Evolutionary conservation across 495 filamentous ascomycete species (phyloP).

Genomic region (Tuber calosporum): DNA sequence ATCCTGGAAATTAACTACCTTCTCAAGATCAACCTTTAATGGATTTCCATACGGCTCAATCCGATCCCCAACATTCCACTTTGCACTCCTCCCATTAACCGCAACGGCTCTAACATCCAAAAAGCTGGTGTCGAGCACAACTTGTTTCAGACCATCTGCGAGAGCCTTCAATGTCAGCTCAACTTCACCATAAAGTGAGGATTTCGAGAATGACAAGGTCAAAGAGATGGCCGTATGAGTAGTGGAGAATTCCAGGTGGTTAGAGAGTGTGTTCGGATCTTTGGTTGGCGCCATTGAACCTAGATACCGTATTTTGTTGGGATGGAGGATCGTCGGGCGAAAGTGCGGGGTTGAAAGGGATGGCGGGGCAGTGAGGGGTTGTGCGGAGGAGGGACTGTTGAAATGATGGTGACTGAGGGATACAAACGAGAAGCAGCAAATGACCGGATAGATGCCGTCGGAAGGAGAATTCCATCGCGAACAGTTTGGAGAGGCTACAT

Average conservation of each 20-base stretch:
- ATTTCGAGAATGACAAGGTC: constrained; percentile 70
- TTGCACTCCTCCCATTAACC: constrained; percentile 52
- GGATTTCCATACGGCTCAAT: constrained; percentile 72
- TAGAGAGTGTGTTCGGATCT: constrained; percentile 86
- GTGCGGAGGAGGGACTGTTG: not conserved
- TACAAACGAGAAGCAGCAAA: not conserved
- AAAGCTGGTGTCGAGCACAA: constrained; percentile 80
- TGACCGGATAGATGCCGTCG: not conserved
- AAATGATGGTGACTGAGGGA: not conserved
- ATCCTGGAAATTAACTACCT: constrained; percentile 56
- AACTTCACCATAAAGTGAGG: constrained; percentile 66
- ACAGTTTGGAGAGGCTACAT: not conserved
- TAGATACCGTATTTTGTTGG: not conserved
- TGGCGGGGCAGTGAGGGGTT: not conserved
- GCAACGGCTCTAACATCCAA: constrained; percentile 62
- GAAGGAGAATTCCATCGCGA: not conserved
- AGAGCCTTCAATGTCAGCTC: constrained; percentile 63
- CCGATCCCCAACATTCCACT: constrained; percentile 64
- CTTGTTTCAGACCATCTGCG: constrained; percentile 59
- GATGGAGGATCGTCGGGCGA: not conserved
- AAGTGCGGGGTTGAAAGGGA: not conserved
- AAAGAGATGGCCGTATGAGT: constrained; percentile 72
- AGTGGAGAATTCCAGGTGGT: constrained; percentile 77
- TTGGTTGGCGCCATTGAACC: constrained; percentile 28
- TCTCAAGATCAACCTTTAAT: constrained; percentile 62